Evolutionary conservation across 371 early-diverging fungal species (phyloP).

Genomic region (Cokeromyces recurvatus): DNA sequence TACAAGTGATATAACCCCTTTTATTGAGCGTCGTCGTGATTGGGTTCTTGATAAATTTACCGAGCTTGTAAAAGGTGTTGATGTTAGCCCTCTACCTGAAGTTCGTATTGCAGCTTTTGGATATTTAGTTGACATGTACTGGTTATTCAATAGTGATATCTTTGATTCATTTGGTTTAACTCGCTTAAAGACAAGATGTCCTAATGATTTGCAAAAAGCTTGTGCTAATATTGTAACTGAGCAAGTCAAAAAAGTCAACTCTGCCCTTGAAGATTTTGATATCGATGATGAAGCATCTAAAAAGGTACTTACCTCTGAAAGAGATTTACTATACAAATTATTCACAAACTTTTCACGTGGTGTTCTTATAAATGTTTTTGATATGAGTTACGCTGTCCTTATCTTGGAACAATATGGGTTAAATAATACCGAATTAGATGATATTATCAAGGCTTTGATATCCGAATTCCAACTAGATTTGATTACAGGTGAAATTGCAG

Average conservation of each 20-base stretch:
- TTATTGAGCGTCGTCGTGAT: constrained; percentile 32
- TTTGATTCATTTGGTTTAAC: constrained; percentile 31
- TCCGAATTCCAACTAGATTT: constrained; percentile 32
- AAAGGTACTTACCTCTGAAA: not conserved
- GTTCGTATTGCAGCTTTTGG: constrained; percentile 35
- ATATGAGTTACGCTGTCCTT: constrained; percentile 25
- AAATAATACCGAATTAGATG: constrained; percentile 35
- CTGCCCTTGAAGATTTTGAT: constrained; percentile 4
- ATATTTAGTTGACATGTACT: constrained; percentile 48
- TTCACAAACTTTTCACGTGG: constrained; percentile 30
- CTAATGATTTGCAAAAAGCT: constrained; percentile 30
- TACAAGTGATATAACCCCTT: constrained; percentile 7
- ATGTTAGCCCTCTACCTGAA: constrained; percentile 19
- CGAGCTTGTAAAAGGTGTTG: constrained; percentile 18
- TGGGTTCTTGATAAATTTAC: constrained; percentile 25
- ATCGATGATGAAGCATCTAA: not conserved
- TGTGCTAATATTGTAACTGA: constrained; percentile 31
- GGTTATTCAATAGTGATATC: constrained; percentile 53
- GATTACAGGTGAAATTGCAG: constrained; percentile 17
- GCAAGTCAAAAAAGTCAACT: constrained; percentile 26
- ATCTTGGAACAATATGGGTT: constrained; percentile 42
- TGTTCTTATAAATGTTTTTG: constrained; percentile 39
- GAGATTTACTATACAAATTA: not conserved
- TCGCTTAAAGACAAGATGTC: constrained; percentile 31
- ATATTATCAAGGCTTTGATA: constrained; percentile 44